Conservation (phyloP, 768 basidiomycete species). For the Agrocybe pediades region DNA sequence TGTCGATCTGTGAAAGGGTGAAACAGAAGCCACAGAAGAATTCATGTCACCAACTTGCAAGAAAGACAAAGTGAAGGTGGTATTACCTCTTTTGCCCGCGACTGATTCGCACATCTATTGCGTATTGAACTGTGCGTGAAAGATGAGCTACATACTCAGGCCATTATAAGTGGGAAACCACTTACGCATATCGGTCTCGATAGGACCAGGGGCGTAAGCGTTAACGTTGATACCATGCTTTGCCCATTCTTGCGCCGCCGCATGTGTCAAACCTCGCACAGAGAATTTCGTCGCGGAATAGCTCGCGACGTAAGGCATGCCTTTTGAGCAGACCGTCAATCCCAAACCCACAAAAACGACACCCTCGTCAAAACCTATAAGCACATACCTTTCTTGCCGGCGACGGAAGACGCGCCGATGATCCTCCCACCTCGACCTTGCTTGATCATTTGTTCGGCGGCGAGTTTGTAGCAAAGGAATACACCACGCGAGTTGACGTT, state of each 20-base stretch:
- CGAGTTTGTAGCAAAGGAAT: not conserved
- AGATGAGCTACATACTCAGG: not conserved
- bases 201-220: slow-evolving; percentile 38
- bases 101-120: not conserved
- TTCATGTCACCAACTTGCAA: too few relatives aligned
- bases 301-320: not conserved
- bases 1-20: too few relatives aligned
- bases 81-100: too few relatives aligned
- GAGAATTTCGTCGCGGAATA: slow-evolving; percentile 40
- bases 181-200: slow-evolving; percentile 9
- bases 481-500: not conserved
- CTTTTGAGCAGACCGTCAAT: too few relatives aligned
- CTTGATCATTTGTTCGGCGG: slow-evolving; percentile 1
- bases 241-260: slow-evolving; percentile 37
- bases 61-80: too few relatives aligned
- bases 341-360: too few relatives aligned
- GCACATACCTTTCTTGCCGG: not conserved
- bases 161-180: not conserved
- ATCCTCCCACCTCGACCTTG: not conserved
- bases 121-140: not conserved
- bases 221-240: slow-evolving; percentile 43
- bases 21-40: too few relatives aligned
- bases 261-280: slow-evolving; percentile 37
- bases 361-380: too few relatives aligned
- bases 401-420: not conserved